A percentile compares a stretch with the other conserved stretches of the same genome.
phyloP scores from a whole-genome alignment of 176 grass and related monocot genomes.

The barley (Hordeum vulgare) region MorexV3_pseudomolecules_assembly NC_058522.1:489777753-489778252 shows the following conservation, averaged over 20 bases:
- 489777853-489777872: conserved; percentile 19
- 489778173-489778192: not conserved
- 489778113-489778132: conserved; percentile 89
- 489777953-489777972: conserved; percentile 95
- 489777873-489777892: conserved; percentile 99
- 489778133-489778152: conserved; percentile 94
- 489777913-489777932: conserved; percentile 83
- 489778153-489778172: conserved; percentile 97
- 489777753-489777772: not conserved
- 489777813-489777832: not conserved
- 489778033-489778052: conserved; percentile 1
- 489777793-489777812: not conserved
- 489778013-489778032: conserved; percentile 20
- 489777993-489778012: conserved; percentile 97
- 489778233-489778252: not conserved
- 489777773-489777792: not conserved
- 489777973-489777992: conserved; percentile 94
- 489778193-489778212: not conserved
- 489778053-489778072: not conserved
- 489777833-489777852: not conserved
- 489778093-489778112: conserved; percentile 89
- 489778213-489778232: not conserved
- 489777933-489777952: conserved; percentile 93
- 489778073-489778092: conserved; percentile 21
- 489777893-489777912: conserved; percentile 88